A percentile compares a stretch with the other conserved stretches of the same genome.
phyloP scores from a whole-genome alignment of 306 rosid genomes.

The Sindora glabra region DNA sequence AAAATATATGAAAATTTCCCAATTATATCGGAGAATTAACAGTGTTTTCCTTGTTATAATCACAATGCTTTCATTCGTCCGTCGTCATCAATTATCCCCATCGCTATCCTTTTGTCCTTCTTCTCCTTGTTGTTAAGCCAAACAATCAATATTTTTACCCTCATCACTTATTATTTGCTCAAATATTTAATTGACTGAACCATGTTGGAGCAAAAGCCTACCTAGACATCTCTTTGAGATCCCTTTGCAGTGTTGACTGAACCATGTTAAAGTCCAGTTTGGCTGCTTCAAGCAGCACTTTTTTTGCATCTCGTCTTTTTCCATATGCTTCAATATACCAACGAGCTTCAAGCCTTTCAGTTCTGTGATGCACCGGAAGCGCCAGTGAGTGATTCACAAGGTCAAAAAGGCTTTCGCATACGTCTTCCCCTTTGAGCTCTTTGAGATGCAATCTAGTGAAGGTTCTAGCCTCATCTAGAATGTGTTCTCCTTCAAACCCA shows the following conservation, averaged over 20 bases:
- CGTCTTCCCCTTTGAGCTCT: neutral
- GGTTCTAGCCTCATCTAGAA: slow-evolving; percentile 15
- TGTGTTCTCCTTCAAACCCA: too few relatives aligned
- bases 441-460: slow-evolving; percentile 7
- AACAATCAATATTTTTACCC: too few relatives aligned
- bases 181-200: too few relatives aligned
- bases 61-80: too few relatives aligned
- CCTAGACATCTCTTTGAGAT: slow-evolving; percentile 19
- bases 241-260: slow-evolving; percentile 7
- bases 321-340: slow-evolving; percentile 21
- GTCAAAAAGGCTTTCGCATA: neutral
- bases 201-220: too few relatives aligned
- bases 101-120: too few relatives aligned
- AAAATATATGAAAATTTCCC: too few relatives aligned
- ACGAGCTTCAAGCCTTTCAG: slow-evolving; percentile 18
- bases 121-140: too few relatives aligned
- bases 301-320: neutral
- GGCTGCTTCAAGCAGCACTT: slow-evolving; percentile 14
- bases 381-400: slow-evolving; percentile 11
- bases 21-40: too few relatives aligned
- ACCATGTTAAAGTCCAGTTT: slow-evolving; percentile 20
- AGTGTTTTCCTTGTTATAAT: too few relatives aligned
- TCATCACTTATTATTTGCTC: too few relatives aligned
- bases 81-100: too few relatives aligned
- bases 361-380: slow-evolving; percentile 18